Evolutionary conservation across 768 basidiomycete genomes (phyloP), one percentile per base, ranked within the genome.

Genomic region (Albatrellus ellisii): DNA sequence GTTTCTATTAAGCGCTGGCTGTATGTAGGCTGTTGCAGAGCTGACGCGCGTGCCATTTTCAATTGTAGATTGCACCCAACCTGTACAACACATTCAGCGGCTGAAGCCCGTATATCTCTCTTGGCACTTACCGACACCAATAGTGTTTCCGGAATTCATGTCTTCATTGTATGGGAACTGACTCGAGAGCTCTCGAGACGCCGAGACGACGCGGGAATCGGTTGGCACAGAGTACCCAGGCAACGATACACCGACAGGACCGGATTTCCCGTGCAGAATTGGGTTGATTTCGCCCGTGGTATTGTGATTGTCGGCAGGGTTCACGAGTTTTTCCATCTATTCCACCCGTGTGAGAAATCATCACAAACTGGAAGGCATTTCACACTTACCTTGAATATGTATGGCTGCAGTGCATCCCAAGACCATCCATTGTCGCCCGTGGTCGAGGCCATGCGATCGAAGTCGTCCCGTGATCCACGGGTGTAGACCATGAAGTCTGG

Each of bases 131-230:
- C 69, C 62, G 28, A 68, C 38, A 4, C 70, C 70, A 6, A 68
- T 41, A 0, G 61, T 59, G 8, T 50, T 54, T 11, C 71, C 70
- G 20, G 61, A 59, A 46, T 70, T 69, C 43, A 57, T 56, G 48
- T 72, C 71, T 11, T 53, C 26, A 45, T 65, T 66, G 46, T 56
- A 69, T 2, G 62, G 56, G 44, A 64, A 70, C 33, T 63, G 59
- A 21, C 63, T 58, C 1, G 53, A 50, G 4, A 63, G 46, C 39
- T 66, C 54, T 24, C 55, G 26, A 0, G 63, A 60, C 1, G 67
- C 62, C 7, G 55, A 55, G n/a, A 70, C 54, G 12, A 68, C 58
- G 2, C 54, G 56, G 1, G 47, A 42, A 41, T 65, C 64, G 18
- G 65, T 28, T 17, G 26, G 20, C 18, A 26, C 22, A 11, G 34